Evolutionary conservation across 257 asterid genomes (phyloP), one percentile per base, ranked within the genome.

Genomic region (Anisodus acutangulus): DNA sequence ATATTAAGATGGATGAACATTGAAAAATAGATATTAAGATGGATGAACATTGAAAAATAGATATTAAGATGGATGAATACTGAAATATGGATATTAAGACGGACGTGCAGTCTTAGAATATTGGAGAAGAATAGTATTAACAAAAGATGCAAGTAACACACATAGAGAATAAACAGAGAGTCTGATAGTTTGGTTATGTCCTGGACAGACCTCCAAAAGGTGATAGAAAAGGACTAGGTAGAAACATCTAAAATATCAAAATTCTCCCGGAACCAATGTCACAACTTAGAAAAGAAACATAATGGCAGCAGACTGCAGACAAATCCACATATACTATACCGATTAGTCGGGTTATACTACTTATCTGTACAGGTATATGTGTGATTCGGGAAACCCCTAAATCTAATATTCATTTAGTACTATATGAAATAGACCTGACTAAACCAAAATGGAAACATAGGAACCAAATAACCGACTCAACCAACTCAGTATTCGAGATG

Each of bases 371-470:
- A 26, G 3, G 17, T 41, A 79, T 60, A 78, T 6, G 8, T 0
- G 53, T n/a, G 7, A 68, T 39, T 16, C 15, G 15, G 51, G 2
- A 7, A 68, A 39, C 6, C 31, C 26, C 26, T 22, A 22, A 22
- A 39, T 26, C 12, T 69, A 39, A 69, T 15, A 70, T 41, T 31
- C 43, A 26, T 26, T 41, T 41, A 41, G 55, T 41, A 68, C 47
- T 41, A 15, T 15, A 49, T 22, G 81, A 22, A 49, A 76, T 22
- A 22, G 62, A 76, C 22, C 81, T 12, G 59, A 72, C 57, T 19
- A 69, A 70, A 55, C 69, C 64, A n/a, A 83, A 83, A 69, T 55
- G 66, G 43, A 68, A 39, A 39, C 39, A 83, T 69, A 55, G 10
- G 71, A 63, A 62, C 15, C 70, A 59, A 49, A 51, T 31, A 76